Base-by-base conservation (phyloP, 192 early-diverging fungal genomes). In the Coemansia guatemalensis region DNA sequence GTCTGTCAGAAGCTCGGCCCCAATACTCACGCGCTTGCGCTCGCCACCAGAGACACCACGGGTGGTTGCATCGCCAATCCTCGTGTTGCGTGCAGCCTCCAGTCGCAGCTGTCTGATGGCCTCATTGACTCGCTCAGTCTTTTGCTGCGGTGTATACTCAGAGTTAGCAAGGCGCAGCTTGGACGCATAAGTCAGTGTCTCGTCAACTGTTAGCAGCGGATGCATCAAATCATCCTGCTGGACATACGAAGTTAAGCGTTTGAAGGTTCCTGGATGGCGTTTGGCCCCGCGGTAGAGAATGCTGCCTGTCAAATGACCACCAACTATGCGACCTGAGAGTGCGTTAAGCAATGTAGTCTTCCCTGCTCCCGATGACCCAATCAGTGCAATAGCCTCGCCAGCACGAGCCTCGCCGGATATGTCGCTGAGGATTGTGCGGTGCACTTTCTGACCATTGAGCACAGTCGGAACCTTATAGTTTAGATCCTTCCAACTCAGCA, bases 281-380 rank as follows among this genome's bases (percentile, higher is more conserved):
- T 72, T 68, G n/a, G 64, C 74, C 5, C 83, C 86, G 41, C 83
- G 83, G 55, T 84, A 82, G 33, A 80, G 69, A 27, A 88, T 78
- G 30, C 64, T 65, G 3, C 88, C 87, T 0, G 82, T 74, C 27
- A 87, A 74, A 23, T 65, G 62, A 49, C 87, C 87, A 23, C 79
- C 83, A 39, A 84, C 76, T 33, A 84, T 77, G 49, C 89, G 89
- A 3, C 87, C 88, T 8, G 89, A 89, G 25, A 93, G 74, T 2
- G 92, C 84, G 71, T 93, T 91, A 24, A 97, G 81, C n/a, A 95
- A 69, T 3, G 90, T 94, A 8, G 93, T 89, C 78, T 95, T 97
- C 35, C 95, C 96, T 8, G 94, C 92, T 14, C 95, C 95, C 26
- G 88, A 90, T 3, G 93, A 92, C 0, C 95, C 96, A 87, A 97